These are phyloP conservation scores for Lactarius trivialis DNA, from an alignment of 768 basidiomycete genomes.

Conservation along the genomic window DNA sequence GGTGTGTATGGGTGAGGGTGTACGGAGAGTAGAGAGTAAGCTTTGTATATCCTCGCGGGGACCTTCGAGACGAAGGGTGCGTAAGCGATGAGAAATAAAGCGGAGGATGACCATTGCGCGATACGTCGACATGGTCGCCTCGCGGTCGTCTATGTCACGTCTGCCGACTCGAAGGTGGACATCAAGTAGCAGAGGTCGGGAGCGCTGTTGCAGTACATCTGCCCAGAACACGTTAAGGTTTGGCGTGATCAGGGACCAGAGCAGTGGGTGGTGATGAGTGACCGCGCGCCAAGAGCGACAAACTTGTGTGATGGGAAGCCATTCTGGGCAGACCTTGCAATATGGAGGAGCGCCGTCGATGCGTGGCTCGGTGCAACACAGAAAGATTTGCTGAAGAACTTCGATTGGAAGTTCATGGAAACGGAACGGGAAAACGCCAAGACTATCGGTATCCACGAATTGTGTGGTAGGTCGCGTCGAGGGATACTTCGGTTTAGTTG, in stretches of 20 bases:
- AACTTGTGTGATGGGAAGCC: slow-evolving; percentile 18
- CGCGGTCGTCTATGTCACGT: slow-evolving; percentile 8
- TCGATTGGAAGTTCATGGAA: slow-evolving; percentile 12
- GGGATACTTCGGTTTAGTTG: not conserved
- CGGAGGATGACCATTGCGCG: not conserved
- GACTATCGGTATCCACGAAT: not conserved
- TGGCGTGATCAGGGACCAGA: slow-evolving; percentile 14
- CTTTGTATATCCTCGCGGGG: slow-evolving; percentile 2
- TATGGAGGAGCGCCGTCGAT: not conserved
- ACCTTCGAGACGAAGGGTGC: slow-evolving; percentile 12
- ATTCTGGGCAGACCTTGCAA: slow-evolving; percentile 5
- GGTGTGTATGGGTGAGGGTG: not conserved
- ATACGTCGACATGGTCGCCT: not conserved
- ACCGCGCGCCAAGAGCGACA: slow-evolving; percentile 10
- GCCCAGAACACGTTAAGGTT: slow-evolving; percentile 12
- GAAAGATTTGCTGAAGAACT: slow-evolving; percentile 7
- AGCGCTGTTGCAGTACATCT: slow-evolving; percentile 7
- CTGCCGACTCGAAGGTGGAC: slow-evolving; percentile 13
- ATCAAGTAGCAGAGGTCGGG: slow-evolving; percentile 3
- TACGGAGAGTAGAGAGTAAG: not conserved
- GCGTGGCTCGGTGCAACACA: slow-evolving; percentile 7
- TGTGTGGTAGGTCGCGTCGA: not conserved
- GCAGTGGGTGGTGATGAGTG: not conserved
- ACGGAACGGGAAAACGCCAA: slow-evolving; percentile 2
- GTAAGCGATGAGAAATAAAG: not conserved